Evolutionary conservation across 768 basidiomycete genomes (phyloP).

Genomic region (Auriculariales sp.): DNA sequence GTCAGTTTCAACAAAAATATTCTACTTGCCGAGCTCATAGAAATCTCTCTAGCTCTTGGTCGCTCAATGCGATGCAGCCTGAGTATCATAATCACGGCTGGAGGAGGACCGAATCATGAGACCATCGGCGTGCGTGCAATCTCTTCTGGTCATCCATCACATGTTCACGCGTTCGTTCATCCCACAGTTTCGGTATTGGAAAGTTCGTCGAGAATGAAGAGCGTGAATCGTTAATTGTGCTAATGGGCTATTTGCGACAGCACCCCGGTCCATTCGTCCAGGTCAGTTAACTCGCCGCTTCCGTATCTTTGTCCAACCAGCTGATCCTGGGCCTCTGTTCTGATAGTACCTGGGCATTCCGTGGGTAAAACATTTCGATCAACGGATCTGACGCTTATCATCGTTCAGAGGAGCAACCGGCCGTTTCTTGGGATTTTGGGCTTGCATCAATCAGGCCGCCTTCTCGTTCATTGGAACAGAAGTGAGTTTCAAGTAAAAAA

Average conservation of each 20-base stretch:
- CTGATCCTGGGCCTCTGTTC: no score
- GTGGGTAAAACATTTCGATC: conserved; percentile 6
- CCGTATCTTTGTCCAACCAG: not conserved
- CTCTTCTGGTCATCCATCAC: no score
- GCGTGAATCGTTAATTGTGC: no score
- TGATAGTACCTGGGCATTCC: conserved; percentile 22
- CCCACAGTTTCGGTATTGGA: conserved; percentile 64
- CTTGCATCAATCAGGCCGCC: conserved; percentile 71
- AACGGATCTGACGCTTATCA: not conserved
- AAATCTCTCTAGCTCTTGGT: no score
- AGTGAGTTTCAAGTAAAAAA: conserved; percentile 55
- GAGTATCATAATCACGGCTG: conserved; percentile 19
- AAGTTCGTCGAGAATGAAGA: no score
- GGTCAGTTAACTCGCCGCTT: conserved; percentile 36
- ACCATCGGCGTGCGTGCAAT: conserved; percentile 63
- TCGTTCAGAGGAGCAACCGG: conserved; percentile 41
- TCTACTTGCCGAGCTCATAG: no score
- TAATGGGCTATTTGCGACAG: no score
- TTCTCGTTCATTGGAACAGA: conserved; percentile 93
- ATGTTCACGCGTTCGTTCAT: no score
- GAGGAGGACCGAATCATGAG: conserved; percentile 75
- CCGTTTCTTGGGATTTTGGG: conserved; percentile 59
- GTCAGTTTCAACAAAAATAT: no score
- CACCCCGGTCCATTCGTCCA: conserved; percentile 83
- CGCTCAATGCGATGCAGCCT: no score